Evolutionary conservation across 805 yeast species (phyloP).

Genomic region (Candida ficus): DNA sequence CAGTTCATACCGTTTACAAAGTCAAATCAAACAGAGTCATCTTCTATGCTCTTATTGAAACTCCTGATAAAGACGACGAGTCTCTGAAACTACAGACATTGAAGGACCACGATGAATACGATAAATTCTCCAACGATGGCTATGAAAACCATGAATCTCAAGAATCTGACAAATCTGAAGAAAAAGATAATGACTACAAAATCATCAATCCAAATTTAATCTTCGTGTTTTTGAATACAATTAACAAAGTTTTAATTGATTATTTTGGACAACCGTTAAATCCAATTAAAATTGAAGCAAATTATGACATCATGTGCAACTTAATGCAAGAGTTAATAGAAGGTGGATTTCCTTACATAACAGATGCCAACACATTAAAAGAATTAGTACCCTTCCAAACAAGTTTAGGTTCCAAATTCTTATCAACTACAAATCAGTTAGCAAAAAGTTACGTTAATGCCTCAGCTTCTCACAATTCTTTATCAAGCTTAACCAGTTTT

Average conservation of each 20-base stretch:
- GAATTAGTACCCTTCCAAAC: conserved; percentile 58
- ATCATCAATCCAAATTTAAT: conserved; percentile 48
- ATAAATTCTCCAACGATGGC: conserved; percentile 1
- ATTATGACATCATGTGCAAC: conserved; percentile 65
- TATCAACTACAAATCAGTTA: conserved; percentile 32
- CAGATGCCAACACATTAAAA: conserved; percentile 65
- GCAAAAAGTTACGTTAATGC: conserved; percentile 22
- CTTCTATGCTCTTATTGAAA: conserved; percentile 17
- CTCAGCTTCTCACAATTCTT: conserved; percentile 7
- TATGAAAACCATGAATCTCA: not conserved
- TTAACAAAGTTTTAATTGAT: conserved; percentile 48
- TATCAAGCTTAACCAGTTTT: conserved; percentile 3
- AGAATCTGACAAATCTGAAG: not conserved
- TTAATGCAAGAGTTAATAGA: conserved; percentile 76
- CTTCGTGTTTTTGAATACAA: conserved; percentile 42
- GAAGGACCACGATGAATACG: conserved; percentile 6
- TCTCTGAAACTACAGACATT: conserved; percentile 15
- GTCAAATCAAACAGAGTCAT: conserved; percentile 11
- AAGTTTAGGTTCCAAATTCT: conserved; percentile 28
- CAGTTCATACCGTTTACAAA: conserved; percentile 16
- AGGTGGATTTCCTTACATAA: conserved; percentile 65
- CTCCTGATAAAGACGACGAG: conserved; percentile 5
- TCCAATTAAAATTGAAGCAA: conserved; percentile 54
- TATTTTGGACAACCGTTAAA: conserved; percentile 56
- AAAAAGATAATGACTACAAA: conserved; percentile 5